A percentile compares a stretch with the other conserved stretches of the same genome.
These are phyloP conservation scores for Hibiscus mutabilis DNA, from an alignment of 345 rosid genomes.

Conservation along the genomic window DNA sequence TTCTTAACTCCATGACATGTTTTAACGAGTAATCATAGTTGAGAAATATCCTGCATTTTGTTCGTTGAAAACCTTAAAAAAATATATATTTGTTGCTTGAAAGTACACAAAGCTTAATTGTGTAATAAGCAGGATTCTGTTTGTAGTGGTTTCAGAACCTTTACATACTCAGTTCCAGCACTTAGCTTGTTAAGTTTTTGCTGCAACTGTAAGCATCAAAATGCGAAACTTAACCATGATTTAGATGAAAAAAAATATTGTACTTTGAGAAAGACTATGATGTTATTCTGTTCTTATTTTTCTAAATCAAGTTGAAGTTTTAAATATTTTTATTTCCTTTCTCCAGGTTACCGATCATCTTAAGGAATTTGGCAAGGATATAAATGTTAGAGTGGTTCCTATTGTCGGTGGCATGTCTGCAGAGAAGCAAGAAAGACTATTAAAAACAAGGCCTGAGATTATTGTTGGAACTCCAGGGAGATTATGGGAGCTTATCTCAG, in stretches of 20 bases:
- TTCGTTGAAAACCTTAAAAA: no score
- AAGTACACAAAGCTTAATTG: background rate
- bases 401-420: constrained; percentile 94
- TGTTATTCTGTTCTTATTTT: background rate
- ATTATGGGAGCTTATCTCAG: constrained; percentile 95
- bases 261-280: background rate
- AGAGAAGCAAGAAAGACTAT: constrained; percentile 83
- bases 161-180: background rate
- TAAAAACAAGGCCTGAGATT: constrained; percentile 80
- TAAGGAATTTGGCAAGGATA: constrained; percentile 55
- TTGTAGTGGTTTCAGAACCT: background rate
- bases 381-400: constrained; percentile 63
- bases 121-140: background rate
- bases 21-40: no score
- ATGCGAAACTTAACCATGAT: background rate
- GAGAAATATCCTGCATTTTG: no score
- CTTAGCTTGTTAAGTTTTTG: background rate
- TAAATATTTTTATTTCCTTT: background rate
- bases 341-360: constrained; percentile 85
- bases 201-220: no score
- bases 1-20: no score
- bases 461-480: constrained; percentile 96
- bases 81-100: background rate
- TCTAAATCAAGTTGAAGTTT: background rate
- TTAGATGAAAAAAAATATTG: background rate